Percentiles rank a stretch among this genome's conserved stretches.
Conservation (phyloP, 2,329 filamentous ascomycete genomes). For the Microdochium bolleyi region DNA sequence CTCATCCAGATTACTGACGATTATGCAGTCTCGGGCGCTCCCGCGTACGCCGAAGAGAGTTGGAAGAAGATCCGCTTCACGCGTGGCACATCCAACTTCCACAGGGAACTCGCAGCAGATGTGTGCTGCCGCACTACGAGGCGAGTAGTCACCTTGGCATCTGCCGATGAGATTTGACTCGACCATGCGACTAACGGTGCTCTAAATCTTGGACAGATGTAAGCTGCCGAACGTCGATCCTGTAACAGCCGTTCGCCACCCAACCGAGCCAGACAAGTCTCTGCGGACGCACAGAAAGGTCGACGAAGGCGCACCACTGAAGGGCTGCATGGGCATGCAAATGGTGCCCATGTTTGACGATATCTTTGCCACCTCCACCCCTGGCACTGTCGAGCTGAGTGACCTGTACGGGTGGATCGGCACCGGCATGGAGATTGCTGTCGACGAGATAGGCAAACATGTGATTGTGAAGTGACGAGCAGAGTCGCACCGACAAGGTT, state of each 20-base stretch:
- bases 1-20: conserved; percentile 1
- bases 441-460: conserved; percentile 38
- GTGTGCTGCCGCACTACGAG: conserved; percentile 59
- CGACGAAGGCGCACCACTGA: conserved; percentile 48
- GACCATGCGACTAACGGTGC: conserved; percentile 2
- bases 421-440: conserved; percentile 47
- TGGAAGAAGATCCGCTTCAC: conserved; percentile 57
- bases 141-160: conserved; percentile 20
- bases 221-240: conserved; percentile 65
- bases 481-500: background rate
- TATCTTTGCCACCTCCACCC: conserved; percentile 1
- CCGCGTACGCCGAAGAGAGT: conserved; percentile 60
- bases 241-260: conserved; percentile 46
- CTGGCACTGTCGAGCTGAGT: conserved; percentile 49
- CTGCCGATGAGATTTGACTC: background rate
- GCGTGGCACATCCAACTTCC: conserved; percentile 37
- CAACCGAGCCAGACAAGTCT: conserved; percentile 47
- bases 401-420: conserved; percentile 40
- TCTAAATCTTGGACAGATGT: conserved; percentile 33
- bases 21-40: conserved; percentile 47
- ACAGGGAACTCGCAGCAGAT: conserved; percentile 13
- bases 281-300: conserved; percentile 51
- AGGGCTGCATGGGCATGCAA: conserved; percentile 58
- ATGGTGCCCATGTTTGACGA: conserved; percentile 46
- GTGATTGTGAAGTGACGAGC: conserved; percentile 3